These are phyloP conservation scores for Colletotrichum magnum DNA, from an alignment of 2,329 filamentous ascomycete species.

Conservation along the genomic window DNA sequence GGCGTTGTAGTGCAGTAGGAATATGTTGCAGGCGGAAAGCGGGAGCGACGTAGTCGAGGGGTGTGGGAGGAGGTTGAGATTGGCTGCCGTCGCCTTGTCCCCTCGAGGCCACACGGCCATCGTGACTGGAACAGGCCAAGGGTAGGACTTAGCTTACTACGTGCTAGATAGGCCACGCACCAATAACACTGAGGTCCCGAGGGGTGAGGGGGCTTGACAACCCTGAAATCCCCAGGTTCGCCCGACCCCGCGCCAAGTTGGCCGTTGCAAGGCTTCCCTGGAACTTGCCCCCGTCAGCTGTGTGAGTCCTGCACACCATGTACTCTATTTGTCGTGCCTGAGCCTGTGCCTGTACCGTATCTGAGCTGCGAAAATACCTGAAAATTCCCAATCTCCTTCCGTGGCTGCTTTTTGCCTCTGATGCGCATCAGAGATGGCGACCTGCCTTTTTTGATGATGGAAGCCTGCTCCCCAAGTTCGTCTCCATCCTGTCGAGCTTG, in stretches of 20 bases:
- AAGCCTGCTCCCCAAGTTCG: neutral
- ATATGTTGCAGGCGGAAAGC: slow-evolving; percentile 1
- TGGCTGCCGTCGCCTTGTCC: slow-evolving; percentile 21
- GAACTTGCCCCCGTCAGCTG: neutral
- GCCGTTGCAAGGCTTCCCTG: slow-evolving; percentile 16
- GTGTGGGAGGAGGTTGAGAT: slow-evolving; percentile 19
- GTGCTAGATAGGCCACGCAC: slow-evolving; percentile 11
- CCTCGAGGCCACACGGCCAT: slow-evolving; percentile 9
- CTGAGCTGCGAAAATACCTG: neutral
- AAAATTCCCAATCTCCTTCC: neutral
- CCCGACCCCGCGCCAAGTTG: slow-evolving; percentile 12
- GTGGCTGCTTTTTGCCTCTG: neutral
- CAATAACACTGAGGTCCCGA: slow-evolving; percentile 32
- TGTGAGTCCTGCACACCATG: neutral
- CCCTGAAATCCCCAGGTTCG: slow-evolving; percentile 29
- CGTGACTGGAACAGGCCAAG: slow-evolving; percentile 30
- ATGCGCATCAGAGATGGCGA: slow-evolving; percentile 4
- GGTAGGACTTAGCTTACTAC: slow-evolving; percentile 25
- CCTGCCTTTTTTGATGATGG: neutral
- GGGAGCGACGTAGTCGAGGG: slow-evolving; percentile 2
- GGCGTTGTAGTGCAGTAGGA: neutral
- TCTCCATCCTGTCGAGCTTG: slow-evolving; percentile 7
- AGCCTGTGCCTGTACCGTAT: neutral
- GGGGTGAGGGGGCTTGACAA: slow-evolving; percentile 33
- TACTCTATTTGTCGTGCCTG: neutral